Base-by-base conservation (phyloP, 2,329 filamentous ascomycete genomes). In the Oidium heveae region DNA sequence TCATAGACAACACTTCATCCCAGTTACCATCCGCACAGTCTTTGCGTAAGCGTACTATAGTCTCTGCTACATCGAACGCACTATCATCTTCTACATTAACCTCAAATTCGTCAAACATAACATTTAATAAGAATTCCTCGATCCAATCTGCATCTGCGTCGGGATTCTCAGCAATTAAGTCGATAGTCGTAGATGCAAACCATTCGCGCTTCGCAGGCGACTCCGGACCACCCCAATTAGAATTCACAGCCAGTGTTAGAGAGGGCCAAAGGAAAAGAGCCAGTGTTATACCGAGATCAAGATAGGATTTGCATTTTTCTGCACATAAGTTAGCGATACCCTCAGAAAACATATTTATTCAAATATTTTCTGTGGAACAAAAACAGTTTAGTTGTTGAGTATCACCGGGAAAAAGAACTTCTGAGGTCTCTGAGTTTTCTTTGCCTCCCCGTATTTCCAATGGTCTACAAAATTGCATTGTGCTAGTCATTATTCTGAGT, bases 61-160 rank as follows among this genome's bases (percentile, higher is more conserved):
- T 73, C 56, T 72, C 71, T 10, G 87, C 87, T 7, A 94, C 77
- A 55, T 81, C 76, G 54, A 75, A 79, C 36, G 80, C 84, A 51
- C 82, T 89, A 61, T 87, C 88, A 67, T 98, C 91, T 63, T 96
- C 91, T 32, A 95, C 77, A 55, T 85, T 82, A 55, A 91, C 83
- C 63, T 94, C 87, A 64, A 96, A 98, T 68, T 98, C 91, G 69
- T 96, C 91, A 58, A 84, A 76, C 82, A 96, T 91, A 57, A 94
- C 80, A 63, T 95, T 85, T 50, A 94, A 72, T 51, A 96, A 72
- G 53, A 93, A 79, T 43, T 82, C 75, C 70, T 96, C 89, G 46
- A 95, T 71, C 61, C 95, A 86, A 59, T 82, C 79, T 18, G 75
- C 70, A 61, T 94, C 84, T 12, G 84, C 79, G 55, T 78, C 71